Evolutionary conservation across 257 asterid genomes (phyloP), one percentile per base, ranked within the genome.

Genomic region (Nyctanthes arbortristis): DNA sequence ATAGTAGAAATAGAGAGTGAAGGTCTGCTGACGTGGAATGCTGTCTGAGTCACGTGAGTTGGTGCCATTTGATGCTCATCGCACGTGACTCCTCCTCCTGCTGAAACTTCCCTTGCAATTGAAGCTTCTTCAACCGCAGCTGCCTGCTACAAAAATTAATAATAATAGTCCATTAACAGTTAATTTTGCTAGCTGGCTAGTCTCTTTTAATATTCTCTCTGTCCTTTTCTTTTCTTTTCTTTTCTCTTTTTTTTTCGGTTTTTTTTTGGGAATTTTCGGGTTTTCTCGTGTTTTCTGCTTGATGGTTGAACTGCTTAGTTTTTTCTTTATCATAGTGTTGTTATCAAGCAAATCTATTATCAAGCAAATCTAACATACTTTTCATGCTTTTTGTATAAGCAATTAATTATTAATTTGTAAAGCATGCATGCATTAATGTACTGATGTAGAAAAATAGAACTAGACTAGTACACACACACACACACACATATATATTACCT

Each of bases 1-100:
- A 89, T 91, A 72, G 96, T 73, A 24, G 99, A 89, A 36, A 93
- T 82, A 65, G 99, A 82, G 69, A 86, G 96, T 2, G 96, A 79
- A 22, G 99, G 96, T 74, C 88, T 68, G 84, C 77, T 89, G 68
- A 91, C 79, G 70, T 91, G 94, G 58, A 67, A 91, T 2, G 98
- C 88, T 4, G 90, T 43, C 0, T 78, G 85, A 30, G 70, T 78
- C 80, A 81, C 84, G 82, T 82, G 87, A 69, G 78, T 86, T 67
- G 82, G 89, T 39, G 68, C 22, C 63, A 73, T 79, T 10, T 74
- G 87, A 61, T 66, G 82, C 47, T 80, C 84, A 6, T 81, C 86
- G 83, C 85, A 85, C 81, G 90, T 76, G 88, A 73, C 84, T 24
- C 68, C 78, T 9, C 58, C 72, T 9, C 60, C 69, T 2, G 22